phyloP scores from a whole-genome alignment of 139 green algal genomes.

The Microglena sp. region DNA sequence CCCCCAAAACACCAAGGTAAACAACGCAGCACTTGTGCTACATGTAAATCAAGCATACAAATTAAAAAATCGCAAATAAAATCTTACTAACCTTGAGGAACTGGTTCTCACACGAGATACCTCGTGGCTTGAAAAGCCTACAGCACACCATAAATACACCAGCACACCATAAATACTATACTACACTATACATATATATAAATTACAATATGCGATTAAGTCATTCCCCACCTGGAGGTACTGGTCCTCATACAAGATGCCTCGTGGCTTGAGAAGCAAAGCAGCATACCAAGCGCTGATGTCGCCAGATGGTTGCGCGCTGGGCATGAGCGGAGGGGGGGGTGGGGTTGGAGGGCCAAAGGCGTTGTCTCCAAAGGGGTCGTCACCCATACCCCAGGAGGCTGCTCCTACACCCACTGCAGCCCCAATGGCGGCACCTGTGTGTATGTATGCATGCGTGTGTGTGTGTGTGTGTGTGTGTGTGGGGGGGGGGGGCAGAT shows the following conservation, averaged over 20 bases:
- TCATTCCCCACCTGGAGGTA: conserved; percentile 82
- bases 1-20: too few species aligned
- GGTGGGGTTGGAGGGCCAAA: conserved; percentile 15
- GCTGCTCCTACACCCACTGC: background rate
- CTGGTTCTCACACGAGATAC: conserved; percentile 92
- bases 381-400: background rate
- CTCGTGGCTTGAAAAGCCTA: conserved; percentile 49
- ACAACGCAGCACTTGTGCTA: too few species aligned
- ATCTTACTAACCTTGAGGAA: conserved; percentile 82
- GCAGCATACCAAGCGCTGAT: conserved; percentile 27
- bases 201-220: too few species aligned
- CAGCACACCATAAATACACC: too few species aligned
- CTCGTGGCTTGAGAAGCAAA: conserved; percentile 45
- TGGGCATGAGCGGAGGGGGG: background rate
- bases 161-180: too few species aligned
- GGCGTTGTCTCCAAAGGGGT: conserved; percentile 8
- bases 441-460: background rate
- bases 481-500: too few species aligned
- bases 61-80: too few species aligned
- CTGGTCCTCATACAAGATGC: conserved; percentile 92
- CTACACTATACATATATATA: too few species aligned
- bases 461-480: too few species aligned
- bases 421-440: background rate
- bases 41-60: too few species aligned
- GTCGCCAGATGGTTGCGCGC: conserved; percentile 21